phyloP scores from a whole-genome alignment of 257 asterid species.

The Solanum chilense region DNA sequence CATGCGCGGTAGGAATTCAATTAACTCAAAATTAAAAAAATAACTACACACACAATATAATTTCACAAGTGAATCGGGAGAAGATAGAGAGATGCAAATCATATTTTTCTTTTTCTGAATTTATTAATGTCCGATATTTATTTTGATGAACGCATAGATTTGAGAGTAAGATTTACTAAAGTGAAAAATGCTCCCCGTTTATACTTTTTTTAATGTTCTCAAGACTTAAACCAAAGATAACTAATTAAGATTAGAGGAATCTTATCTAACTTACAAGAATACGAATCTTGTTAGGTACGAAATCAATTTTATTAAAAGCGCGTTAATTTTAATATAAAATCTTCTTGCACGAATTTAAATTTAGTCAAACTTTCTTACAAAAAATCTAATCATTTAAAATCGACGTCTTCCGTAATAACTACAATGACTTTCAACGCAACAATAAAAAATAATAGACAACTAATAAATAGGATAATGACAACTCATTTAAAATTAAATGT shows the following conservation, averaged over 20 bases:
- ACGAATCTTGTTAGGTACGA: neutral
- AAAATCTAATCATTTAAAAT: neutral
- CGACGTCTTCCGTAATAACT: neutral
- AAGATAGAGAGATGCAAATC: neutral
- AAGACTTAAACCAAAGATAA: neutral
- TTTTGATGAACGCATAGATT: neutral
- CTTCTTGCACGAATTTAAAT: rapidly evolving
- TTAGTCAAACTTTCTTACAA: neutral
- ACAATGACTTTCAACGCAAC: neutral
- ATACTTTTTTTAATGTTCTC: neutral
- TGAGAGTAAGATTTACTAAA: neutral
- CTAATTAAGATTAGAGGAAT: neutral
- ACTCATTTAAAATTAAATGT: neutral
- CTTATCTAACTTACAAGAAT: neutral
- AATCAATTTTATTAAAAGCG: neutral
- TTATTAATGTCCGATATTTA: neutral
- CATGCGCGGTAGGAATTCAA: neutral
- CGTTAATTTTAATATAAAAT: neutral
- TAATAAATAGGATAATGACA: neutral
- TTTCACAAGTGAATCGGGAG: neutral
- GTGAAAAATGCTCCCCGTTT: neutral
- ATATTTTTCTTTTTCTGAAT: neutral
- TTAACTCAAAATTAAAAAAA: too few relatives aligned
- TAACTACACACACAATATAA: rapidly evolving
- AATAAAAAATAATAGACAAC: neutral